These are phyloP conservation scores for Dalbergia cochinchinensis DNA, from an alignment of 306 rosid species.

Conservation along the genomic window DNA sequence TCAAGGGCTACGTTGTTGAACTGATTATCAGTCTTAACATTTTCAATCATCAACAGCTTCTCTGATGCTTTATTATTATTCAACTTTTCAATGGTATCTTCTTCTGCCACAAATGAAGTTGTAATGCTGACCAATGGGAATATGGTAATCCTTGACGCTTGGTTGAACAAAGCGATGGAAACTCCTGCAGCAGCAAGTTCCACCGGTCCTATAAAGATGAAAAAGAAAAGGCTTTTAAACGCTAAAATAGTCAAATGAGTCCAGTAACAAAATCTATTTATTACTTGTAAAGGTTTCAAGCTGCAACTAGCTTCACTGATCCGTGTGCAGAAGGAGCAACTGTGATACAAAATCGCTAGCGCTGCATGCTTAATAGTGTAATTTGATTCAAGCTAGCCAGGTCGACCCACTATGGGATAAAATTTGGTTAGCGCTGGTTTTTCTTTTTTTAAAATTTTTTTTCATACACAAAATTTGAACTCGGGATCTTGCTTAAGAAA, in stretches of 20 bases:
- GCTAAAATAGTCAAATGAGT: too few relatives aligned
- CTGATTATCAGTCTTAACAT: conserved; percentile 44
- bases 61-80: conserved; percentile 49
- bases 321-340: too few relatives aligned
- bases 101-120: conserved; percentile 97
- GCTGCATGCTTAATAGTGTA: too few relatives aligned
- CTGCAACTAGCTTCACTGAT: too few relatives aligned
- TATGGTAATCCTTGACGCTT: conserved; percentile 94
- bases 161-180: conserved; percentile 93
- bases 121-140: conserved; percentile 96
- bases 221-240: neutral
- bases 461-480: too few relatives aligned
- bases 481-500: too few relatives aligned
- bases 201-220: conserved; percentile 70
- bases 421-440: too few relatives aligned
- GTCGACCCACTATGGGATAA: too few relatives aligned
- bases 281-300: neutral
- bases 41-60: conserved; percentile 42
- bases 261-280: too few relatives aligned
- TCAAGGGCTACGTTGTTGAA: conserved; percentile 30
- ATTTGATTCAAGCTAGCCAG: too few relatives aligned
- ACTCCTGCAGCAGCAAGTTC: conserved; percentile 98
- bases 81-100: conserved; percentile 64
- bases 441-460: too few relatives aligned
- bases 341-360: too few relatives aligned